Evolutionary conservation across 768 basidiomycete species (phyloP).

Genomic region (Strobilomyces dryophilus): DNA sequence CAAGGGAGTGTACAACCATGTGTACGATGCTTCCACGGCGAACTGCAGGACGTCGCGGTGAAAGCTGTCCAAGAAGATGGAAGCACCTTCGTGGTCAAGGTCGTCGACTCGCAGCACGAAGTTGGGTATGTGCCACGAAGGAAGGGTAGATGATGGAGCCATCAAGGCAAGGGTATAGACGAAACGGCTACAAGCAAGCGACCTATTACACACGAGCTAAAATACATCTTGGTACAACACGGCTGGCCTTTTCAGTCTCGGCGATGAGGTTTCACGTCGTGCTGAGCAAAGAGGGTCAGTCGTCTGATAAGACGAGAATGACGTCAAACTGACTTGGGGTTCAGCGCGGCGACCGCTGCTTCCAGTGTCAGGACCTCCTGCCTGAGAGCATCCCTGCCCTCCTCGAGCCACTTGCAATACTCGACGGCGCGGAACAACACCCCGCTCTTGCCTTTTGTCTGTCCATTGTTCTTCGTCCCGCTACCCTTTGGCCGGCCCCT

Average conservation of each 20-base stretch:
- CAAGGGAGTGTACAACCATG: slow-evolving; percentile 41
- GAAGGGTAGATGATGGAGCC: slow-evolving; percentile 21
- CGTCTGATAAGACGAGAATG: not conserved
- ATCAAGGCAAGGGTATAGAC: slow-evolving; percentile 9
- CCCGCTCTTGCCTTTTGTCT: slow-evolving; percentile 85
- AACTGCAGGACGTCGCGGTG: slow-evolving; percentile 35
- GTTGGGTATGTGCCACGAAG: slow-evolving; percentile 51
- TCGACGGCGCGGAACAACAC: slow-evolving; percentile 85
- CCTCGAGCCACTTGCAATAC: slow-evolving; percentile 83
- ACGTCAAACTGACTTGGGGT: slow-evolving; percentile 14
- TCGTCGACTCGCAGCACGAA: slow-evolving; percentile 56
- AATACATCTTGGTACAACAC: slow-evolving; percentile 9
- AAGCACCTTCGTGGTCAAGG: slow-evolving; percentile 53
- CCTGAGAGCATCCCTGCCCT: slow-evolving; percentile 66
- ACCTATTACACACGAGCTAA: not conserved
- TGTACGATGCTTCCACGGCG: slow-evolving; percentile 39
- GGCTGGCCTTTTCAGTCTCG: not conserved
- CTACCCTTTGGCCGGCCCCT: slow-evolving; percentile 80
- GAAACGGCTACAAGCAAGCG: slow-evolving; percentile 2
- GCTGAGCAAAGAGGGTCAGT: not conserved
- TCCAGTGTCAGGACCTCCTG: slow-evolving; percentile 69
- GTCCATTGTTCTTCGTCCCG: slow-evolving; percentile 57
- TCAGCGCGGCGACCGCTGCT: slow-evolving; percentile 32
- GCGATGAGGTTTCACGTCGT: not conserved
- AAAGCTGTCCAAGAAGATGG: slow-evolving; percentile 51